Evolutionary conservation across 1,284 basidiomycete genomes (phyloP), one percentile per base, ranked within the genome.

Genomic region (Macrocybe sp.): DNA sequence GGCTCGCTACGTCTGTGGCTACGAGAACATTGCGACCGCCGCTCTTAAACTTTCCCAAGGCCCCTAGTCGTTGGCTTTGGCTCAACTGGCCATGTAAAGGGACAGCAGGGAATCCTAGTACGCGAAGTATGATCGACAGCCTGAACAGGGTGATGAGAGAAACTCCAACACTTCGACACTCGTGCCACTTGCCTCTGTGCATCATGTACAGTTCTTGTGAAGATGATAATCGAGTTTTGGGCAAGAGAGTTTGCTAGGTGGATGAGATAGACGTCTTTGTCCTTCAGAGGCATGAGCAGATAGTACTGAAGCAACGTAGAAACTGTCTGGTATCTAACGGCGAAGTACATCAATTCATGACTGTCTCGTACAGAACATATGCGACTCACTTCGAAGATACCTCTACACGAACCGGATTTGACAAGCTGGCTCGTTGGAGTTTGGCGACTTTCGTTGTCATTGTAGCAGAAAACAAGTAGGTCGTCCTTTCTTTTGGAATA

Each of bases 361-460:
- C 9, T 29, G 29, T 42, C 37, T 14, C 6, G 16, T 34, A 37
- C 22, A 29, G 28, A 43, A 10, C 12, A 31, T 7, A 37, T n/a
- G 7, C 36, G 31, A 67, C 85, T 58, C 62, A 93, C 90, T 97
- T 98, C 59, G 89, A 82, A 35, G 85, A 92, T 1, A 97, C 93
- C 68, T 99, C 94, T 6, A 99, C 85, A 54, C 92, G 81, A n/a
- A 97, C 83, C 6, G 97, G 97, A 64, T 97, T 97, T 46, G 83
- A 82, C 59, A 99, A 74, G 74, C 90, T 93, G n/a, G 97, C 96
- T 47, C 97, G 75, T 65, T 99, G 96, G 6, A 99, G 75, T 67
- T 99, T 98, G 22, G 92, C 94, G 7, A 99, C 94, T 68, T 98
- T 99, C 16, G 93, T 97, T 2, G 96, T 97, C 95, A 99, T 99